These are phyloP conservation scores for Penicillium manginii DNA, from an alignment of 495 filamentous ascomycete species.

Conservation along the genomic window DNA sequence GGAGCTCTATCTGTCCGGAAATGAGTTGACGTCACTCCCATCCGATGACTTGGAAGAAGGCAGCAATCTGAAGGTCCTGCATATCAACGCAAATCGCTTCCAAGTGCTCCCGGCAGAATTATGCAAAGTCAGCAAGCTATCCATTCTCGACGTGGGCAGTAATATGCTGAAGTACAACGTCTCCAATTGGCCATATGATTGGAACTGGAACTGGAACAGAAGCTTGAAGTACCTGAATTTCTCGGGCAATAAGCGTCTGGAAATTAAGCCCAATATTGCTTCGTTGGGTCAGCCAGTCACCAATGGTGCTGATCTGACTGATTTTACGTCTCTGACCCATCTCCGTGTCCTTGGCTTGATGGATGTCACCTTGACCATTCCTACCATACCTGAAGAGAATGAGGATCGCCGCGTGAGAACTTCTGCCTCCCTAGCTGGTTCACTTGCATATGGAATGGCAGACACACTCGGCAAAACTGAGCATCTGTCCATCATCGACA, in stretches of 20 bases:
- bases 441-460: slow-evolving; percentile 94
- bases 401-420: slow-evolving; percentile 95
- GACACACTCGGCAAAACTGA: slow-evolving; percentile 93
- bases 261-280: slow-evolving; percentile 85
- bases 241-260: slow-evolving; percentile 93
- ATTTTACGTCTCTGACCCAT: slow-evolving; percentile 85
- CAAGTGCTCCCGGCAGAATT: slow-evolving; percentile 95
- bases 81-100: slow-evolving; percentile 97
- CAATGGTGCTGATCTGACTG: slow-evolving; percentile 77
- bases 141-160: slow-evolving; percentile 91
- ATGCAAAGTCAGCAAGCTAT: slow-evolving; percentile 86
- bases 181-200: slow-evolving; percentile 98
- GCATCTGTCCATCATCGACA: slow-evolving; percentile 95
- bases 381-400: slow-evolving; percentile 89
- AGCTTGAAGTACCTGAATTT: slow-evolving; percentile 95
- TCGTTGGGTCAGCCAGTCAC: slow-evolving; percentile 47
- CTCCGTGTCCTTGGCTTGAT: slow-evolving; percentile 91
- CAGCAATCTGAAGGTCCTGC: slow-evolving; percentile 80
- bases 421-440: slow-evolving; percentile 87
- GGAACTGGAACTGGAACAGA: slow-evolving; percentile 99
- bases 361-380: slow-evolving; percentile 94
- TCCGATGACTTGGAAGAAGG: slow-evolving; percentile 93
- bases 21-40: slow-evolving; percentile 87
- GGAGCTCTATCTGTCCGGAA: slow-evolving; percentile 94
- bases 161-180: slow-evolving; percentile 99